A percentile compares a stretch with the other conserved stretches of the same genome.
These are phyloP conservation scores for Phytophthora podocarpi DNA, from an alignment of 352 stramenopile genomes.

Conservation along the genomic window DNA sequence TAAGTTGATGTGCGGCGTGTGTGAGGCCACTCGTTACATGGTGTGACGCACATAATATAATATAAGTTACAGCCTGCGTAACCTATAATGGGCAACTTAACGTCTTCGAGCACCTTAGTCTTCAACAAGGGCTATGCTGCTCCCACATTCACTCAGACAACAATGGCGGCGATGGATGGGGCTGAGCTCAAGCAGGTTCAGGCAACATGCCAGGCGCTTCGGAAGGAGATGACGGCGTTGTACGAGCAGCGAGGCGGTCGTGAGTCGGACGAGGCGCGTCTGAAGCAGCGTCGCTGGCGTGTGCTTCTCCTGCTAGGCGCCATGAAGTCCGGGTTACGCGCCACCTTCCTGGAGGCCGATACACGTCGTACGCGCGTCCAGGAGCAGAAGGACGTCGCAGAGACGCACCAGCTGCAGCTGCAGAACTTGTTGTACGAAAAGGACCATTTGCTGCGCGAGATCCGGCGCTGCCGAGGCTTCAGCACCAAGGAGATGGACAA, in stretches of 20 bases:
- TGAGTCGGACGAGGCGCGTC: slow-evolving; percentile 40
- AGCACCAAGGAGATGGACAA: slow-evolving; percentile 82
- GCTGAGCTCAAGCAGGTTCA: slow-evolving; percentile 59
- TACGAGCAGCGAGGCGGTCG: slow-evolving; percentile 33
- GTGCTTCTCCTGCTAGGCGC: slow-evolving; percentile 57
- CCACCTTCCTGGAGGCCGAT: slow-evolving; percentile 77
- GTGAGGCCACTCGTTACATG: slow-evolving; percentile 23
- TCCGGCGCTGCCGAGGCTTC: slow-evolving; percentile 73
- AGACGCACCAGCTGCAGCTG: slow-evolving; percentile 76
- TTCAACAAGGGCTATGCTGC: too few species aligned
- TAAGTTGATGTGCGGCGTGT: slow-evolving; percentile 22
- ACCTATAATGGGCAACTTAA: too few species aligned
- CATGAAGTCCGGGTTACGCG: slow-evolving; percentile 60
- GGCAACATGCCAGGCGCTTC: slow-evolving; percentile 50
- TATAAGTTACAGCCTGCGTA: too few species aligned
- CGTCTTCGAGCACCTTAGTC: too few species aligned
- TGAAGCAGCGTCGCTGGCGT: slow-evolving; percentile 62
- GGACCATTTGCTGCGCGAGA: slow-evolving; percentile 79
- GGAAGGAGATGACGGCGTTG: slow-evolving; percentile 42
- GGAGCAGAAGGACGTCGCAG: slow-evolving; percentile 75
- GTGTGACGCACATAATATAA: slow-evolving; percentile 12
- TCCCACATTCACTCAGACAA: too few species aligned
- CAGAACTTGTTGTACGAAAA: slow-evolving; percentile 89
- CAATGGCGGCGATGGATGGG: slow-evolving; percentile 8
- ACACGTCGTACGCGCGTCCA: slow-evolving; percentile 67